phyloP scores from a whole-genome alignment of 768 basidiomycete genomes.

The Pulveroboletus sp. region DNA sequence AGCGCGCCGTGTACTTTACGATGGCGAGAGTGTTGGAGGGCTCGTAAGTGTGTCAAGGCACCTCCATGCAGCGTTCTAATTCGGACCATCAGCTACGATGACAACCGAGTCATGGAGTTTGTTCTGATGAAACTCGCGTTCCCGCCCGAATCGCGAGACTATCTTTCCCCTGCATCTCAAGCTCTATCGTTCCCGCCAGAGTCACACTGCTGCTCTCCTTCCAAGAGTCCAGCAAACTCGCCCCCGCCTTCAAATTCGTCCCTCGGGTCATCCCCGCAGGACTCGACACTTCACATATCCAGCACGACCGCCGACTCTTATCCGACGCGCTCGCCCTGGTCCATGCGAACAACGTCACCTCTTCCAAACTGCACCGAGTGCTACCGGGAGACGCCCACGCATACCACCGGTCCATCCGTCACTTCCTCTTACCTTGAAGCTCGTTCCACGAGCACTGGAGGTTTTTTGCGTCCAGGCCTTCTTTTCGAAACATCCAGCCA shows the following conservation, averaged over 20 bases:
- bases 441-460: constrained; percentile 1
- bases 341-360: constrained; percentile 20
- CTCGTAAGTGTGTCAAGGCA: constrained; percentile 37
- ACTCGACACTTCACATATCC: constrained; percentile 16
- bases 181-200: constrained; percentile 13
- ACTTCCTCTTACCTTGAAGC: constrained; percentile 5
- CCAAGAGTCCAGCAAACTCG: constrained; percentile 27
- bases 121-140: constrained; percentile 68
- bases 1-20: constrained; percentile 67
- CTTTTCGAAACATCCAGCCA: constrained; percentile 13
- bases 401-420: constrained; percentile 1
- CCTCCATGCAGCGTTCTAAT: constrained; percentile 2
- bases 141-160: constrained; percentile 44
- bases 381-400: constrained; percentile 13
- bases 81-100: constrained; percentile 43
- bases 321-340: constrained; percentile 23
- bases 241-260: constrained; percentile 30
- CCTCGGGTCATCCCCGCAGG: constrained; percentile 26
- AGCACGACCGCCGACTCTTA: constrained; percentile 5
- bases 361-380: constrained; percentile 16
- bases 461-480: constrained; percentile 6
- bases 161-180: constrained; percentile 17
- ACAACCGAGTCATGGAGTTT: constrained; percentile 67
- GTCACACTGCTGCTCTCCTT: constrained; percentile 12
- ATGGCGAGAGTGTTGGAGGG: constrained; percentile 64